A percentile compares a stretch with the other conserved stretches of the same genome.
phyloP scores from a whole-genome alignment of 345 rosid genomes.

The Hirschfeldia incana region DNA sequence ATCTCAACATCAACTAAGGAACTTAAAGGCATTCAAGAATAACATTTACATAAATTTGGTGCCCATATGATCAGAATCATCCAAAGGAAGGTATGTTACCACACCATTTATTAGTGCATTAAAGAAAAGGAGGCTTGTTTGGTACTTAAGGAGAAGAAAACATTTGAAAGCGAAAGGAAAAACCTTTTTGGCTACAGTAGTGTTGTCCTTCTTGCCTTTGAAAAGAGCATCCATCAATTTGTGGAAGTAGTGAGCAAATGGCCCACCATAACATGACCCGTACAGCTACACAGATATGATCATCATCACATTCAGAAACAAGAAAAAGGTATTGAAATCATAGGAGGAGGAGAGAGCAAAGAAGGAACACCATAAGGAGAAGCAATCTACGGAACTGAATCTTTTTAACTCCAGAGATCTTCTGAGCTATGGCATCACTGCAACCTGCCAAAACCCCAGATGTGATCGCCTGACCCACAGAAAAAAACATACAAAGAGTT shows the following conservation, averaged over 20 bases:
- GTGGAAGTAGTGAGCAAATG: constrained; percentile 89
- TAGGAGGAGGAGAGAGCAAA: constrained; percentile 15
- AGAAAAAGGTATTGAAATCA: background rate
- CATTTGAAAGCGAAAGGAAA: background rate
- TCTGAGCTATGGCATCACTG: constrained; percentile 83
- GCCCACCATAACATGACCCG: constrained; percentile 89
- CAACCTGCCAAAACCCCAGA: constrained; percentile 76
- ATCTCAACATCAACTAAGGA: too few relatives aligned
- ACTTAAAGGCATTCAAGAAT: too few relatives aligned
- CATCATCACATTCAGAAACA: constrained; percentile 9
- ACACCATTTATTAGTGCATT: background rate
- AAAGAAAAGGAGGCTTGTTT: background rate
- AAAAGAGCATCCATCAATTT: constrained; percentile 76
- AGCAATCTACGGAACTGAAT: constrained; percentile 71
- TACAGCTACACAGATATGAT: constrained; percentile 51
- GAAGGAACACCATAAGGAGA: constrained; percentile 70
- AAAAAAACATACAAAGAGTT: background rate
- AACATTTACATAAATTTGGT: background rate
- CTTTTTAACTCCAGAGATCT: constrained; percentile 72
- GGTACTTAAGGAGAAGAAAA: background rate
- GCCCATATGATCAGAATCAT: background rate
- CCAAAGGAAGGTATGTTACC: background rate
- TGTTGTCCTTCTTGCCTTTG: constrained; percentile 69
- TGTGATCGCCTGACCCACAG: constrained; percentile 63
- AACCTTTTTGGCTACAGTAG: constrained; percentile 86